Evolutionary conservation across 2,329 filamentous ascomycete genomes (phyloP), one percentile per base, ranked within the genome.

Genomic region (Colletotrichum nymphaeae): DNA sequence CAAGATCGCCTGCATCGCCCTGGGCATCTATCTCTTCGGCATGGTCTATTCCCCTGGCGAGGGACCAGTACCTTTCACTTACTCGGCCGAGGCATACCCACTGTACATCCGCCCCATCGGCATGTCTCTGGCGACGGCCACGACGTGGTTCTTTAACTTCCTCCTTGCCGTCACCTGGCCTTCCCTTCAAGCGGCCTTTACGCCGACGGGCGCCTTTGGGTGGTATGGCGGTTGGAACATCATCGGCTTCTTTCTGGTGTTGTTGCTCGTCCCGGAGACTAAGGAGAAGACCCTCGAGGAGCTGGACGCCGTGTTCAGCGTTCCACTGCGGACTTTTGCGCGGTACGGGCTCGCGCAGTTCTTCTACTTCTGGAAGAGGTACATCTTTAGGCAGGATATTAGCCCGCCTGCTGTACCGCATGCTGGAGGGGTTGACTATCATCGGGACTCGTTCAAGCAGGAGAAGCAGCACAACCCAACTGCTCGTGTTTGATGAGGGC

Each of bases 71-170:
- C 90, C 91, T 0, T 93, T 92, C 77, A 92, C 90, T 0, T 93
- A 93, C 78, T 91, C 89, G 0, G 91, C 91, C 24, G 91, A 93
- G 79, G 91, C 90, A 1, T 93, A 92, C 77, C 91, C 91, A 5
- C 82, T 92, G 2, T 91, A 92, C 74, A 88, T 92, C 53, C 88
- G 91, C 19, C 86, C 89, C 2, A 84, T 91, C 63, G 90, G 90
- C 53, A 92, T 92, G 90, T 88, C 88, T 1, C 82, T 91, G 0
- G 86, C 87, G 1, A 88, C 86, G 1, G 86, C 87, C 0, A 88
- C 86, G 2, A 87, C 85, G 0, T 88, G 87, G 86, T 82, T 84
- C 69, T 87, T 85, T 75, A 85, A 85, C 74, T 83, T 83, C 22
- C 26, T 85, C 1, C 78, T 84, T 2, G 80, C 84, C 8, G 80